Conservation (phyloP, 768 basidiomycete species). For the Lactarius pseudohatsudake region DNA sequence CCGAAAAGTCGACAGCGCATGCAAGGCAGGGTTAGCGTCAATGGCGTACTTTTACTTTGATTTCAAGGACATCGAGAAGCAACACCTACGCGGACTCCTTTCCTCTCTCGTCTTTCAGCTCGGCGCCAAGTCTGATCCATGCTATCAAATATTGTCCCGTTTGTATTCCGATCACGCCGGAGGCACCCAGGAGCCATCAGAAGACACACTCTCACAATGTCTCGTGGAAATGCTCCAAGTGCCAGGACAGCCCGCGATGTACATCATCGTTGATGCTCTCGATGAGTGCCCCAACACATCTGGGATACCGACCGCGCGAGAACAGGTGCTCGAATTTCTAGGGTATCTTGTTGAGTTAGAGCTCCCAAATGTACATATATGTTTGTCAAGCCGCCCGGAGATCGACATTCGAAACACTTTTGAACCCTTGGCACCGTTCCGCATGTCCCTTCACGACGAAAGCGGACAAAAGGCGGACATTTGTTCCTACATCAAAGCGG, state of each 20-base stretch:
- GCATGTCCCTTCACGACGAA: slow-evolving; percentile 5
- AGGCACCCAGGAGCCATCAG: background rate
- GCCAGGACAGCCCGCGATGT: background rate
- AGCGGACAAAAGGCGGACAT: slow-evolving; percentile 2
- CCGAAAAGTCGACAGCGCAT: no score
- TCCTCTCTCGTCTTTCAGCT: no score
- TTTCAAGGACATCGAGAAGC: no score
- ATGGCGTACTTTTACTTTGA: no score
- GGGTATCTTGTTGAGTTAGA: background rate
- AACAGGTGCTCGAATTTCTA: background rate
- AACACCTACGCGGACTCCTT: no score
- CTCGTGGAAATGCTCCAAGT: slow-evolving; percentile 1
- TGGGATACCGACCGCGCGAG: background rate
- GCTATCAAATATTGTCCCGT: no score
- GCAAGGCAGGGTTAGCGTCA: no score
- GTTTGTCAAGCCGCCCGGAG: slow-evolving; percentile 11
- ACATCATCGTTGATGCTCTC: slow-evolving; percentile 9
- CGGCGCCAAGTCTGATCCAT: no score
- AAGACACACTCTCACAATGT: background rate
- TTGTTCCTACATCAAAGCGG: background rate
- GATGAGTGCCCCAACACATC: slow-evolving; percentile 8
- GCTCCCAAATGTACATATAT: background rate
- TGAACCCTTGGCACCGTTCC: background rate
- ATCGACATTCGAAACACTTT: slow-evolving; percentile 2
- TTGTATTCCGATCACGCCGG: no score